A percentile compares a stretch with the other conserved stretches of the same genome.
Conservation (phyloP, 2,329 filamentous ascomycete species). For the Trichoderma sp. region DNA sequence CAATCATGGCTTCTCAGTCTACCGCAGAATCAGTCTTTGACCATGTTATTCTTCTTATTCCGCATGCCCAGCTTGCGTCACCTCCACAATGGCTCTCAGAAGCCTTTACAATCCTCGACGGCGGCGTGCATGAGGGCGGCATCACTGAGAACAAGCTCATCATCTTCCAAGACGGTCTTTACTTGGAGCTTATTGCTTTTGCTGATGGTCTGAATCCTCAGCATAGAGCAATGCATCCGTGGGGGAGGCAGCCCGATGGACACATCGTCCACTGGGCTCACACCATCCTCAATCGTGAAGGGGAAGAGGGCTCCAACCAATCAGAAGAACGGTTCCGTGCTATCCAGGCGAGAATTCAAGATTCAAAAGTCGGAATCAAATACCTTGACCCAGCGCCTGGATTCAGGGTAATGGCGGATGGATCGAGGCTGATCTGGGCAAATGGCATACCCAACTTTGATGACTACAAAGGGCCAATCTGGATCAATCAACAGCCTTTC, state of each 20-base stretch:
- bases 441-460: constrained; percentile 8
- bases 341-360: not conserved
- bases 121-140: constrained; percentile 4
- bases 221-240: not conserved
- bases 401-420: constrained; percentile 3
- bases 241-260: not conserved
- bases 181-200: constrained; percentile 3
- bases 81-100: not conserved
- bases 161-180: not conserved
- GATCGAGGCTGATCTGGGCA: not conserved
- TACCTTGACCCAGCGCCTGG: not conserved
- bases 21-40: not conserved
- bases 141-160: constrained; percentile 8
- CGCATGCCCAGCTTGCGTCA: not conserved
- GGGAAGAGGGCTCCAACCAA: not conserved
- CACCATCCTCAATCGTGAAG: not conserved
- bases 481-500: constrained; percentile 10
- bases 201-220: not conserved
- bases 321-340: not conserved
- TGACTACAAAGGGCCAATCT: not conserved
- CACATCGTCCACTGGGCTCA: constrained; percentile 11
- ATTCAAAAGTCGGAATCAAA: not conserved
- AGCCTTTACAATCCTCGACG: constrained; percentile 4
- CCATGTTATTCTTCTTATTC: constrained; percentile 5
- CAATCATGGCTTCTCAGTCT: not conserved